These are phyloP conservation scores for Entomortierella parvispora DNA, from an alignment of 192 early-diverging fungal species.

Conservation along the genomic window DNA sequence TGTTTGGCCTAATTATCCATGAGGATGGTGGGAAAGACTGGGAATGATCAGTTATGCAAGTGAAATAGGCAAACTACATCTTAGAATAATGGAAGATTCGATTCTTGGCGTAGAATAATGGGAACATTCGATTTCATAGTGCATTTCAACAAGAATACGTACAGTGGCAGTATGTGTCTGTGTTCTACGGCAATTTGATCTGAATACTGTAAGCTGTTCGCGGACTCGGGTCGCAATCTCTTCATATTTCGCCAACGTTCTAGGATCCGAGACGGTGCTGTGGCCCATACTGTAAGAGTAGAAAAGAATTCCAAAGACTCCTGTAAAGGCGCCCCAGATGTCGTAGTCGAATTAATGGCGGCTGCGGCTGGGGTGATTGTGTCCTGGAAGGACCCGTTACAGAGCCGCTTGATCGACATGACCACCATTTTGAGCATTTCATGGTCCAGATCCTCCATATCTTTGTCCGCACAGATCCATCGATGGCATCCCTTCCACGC, in stretches of 20 bases:
- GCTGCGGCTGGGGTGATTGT: too few species aligned
- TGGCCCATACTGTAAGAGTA: slow-evolving; percentile 57
- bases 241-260: slow-evolving; percentile 32
- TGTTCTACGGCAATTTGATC: slow-evolving; percentile 32
- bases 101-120: too few species aligned
- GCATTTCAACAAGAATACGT: too few species aligned
- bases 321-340: too few species aligned
- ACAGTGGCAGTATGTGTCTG: too few species aligned
- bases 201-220: slow-evolving; percentile 27
- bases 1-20: neutral
- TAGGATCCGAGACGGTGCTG: slow-evolving; percentile 30
- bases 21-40: neutral
- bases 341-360: too few species aligned
- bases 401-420: slow-evolving; percentile 49
- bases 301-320: slow-evolving; percentile 46
- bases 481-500: slow-evolving; percentile 50
- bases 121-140: too few species aligned
- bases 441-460: slow-evolving; percentile 47
- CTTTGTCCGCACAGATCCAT: slow-evolving; percentile 41
- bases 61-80: too few species aligned
- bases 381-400: slow-evolving; percentile 28
- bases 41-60: neutral
- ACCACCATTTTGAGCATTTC: slow-evolving; percentile 61
- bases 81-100: neutral
- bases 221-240: slow-evolving; percentile 37